Conservation (phyloP, 2,329 filamentous ascomycete species). For the Xylaria sp. region DNA sequence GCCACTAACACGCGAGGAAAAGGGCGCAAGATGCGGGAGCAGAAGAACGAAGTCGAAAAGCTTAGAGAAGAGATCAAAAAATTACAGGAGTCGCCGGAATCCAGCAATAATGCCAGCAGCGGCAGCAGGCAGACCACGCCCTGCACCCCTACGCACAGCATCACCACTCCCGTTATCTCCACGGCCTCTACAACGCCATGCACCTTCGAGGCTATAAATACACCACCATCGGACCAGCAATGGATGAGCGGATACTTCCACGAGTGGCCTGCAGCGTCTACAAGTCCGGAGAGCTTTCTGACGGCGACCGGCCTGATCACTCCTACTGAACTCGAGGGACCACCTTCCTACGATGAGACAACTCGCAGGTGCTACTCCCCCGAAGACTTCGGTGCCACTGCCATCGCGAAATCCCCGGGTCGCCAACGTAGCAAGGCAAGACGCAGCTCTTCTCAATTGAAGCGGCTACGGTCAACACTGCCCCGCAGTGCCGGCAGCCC, state of each 20-base stretch:
- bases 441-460: slow-evolving; percentile 19
- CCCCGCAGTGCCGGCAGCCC: slow-evolving; percentile 21
- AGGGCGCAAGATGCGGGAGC: slow-evolving; percentile 26
- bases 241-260: slow-evolving; percentile 24
- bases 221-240: slow-evolving; percentile 19
- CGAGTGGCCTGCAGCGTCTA: slow-evolving; percentile 20
- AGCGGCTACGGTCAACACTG: slow-evolving; percentile 13
- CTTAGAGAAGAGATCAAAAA: slow-evolving; percentile 25
- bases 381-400: slow-evolving; percentile 12
- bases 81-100: slow-evolving; percentile 23
- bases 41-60: slow-evolving; percentile 27
- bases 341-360: slow-evolving; percentile 18
- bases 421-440: slow-evolving; percentile 17
- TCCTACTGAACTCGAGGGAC: slow-evolving; percentile 17
- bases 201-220: slow-evolving; percentile 19
- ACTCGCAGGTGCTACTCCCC: slow-evolving; percentile 15
- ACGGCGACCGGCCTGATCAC: slow-evolving; percentile 15
- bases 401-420: slow-evolving; percentile 18
- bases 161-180: slow-evolving; percentile 11
- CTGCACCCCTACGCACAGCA: slow-evolving; percentile 20
- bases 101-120: slow-evolving; percentile 18
- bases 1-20: slow-evolving; percentile 4
- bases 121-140: slow-evolving; percentile 22
- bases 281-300: slow-evolving; percentile 19
- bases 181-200: slow-evolving; percentile 17